phyloP scores from a whole-genome alignment of 345 rosid genomes.

The Zanthoxylum bungeanum region DNA sequence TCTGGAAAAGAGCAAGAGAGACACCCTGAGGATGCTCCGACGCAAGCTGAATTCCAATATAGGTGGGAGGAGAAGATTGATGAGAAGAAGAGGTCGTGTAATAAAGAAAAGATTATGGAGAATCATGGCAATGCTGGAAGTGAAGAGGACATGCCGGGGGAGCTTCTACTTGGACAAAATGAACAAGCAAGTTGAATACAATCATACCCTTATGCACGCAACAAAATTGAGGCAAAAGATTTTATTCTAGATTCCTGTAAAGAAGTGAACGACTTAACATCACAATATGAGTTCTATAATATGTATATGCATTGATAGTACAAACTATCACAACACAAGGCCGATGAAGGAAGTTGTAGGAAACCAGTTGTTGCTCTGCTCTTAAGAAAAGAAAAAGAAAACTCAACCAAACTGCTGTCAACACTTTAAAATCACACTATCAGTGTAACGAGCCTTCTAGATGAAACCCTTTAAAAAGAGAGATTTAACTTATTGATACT shows the following conservation, averaged over 20 bases:
- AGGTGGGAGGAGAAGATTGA: slow-evolving; percentile 42
- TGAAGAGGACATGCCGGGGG: slow-evolving; percentile 55
- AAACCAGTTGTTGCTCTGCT: background rate
- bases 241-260: background rate
- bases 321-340: background rate
- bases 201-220: background rate
- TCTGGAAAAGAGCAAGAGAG: slow-evolving; percentile 67
- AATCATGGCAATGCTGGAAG: slow-evolving; percentile 71
- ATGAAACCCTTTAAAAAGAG: no score
- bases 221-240: background rate
- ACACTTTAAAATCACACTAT: background rate
- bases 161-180: slow-evolving; percentile 63
- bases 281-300: background rate
- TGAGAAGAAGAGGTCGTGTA: slow-evolving; percentile 49
- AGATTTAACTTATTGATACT: background rate
- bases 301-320: background rate
- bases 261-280: no score
- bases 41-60: slow-evolving; percentile 64
- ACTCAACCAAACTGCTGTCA: no score
- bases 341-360: background rate
- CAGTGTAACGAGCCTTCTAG: background rate
- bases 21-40: slow-evolving; percentile 75
- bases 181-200: slow-evolving; percentile 72
- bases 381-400: no score
- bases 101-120: slow-evolving; percentile 53